These are phyloP conservation scores for Trametes sp. DNA, from an alignment of 1,284 basidiomycete species.

Conservation along the genomic window DNA sequence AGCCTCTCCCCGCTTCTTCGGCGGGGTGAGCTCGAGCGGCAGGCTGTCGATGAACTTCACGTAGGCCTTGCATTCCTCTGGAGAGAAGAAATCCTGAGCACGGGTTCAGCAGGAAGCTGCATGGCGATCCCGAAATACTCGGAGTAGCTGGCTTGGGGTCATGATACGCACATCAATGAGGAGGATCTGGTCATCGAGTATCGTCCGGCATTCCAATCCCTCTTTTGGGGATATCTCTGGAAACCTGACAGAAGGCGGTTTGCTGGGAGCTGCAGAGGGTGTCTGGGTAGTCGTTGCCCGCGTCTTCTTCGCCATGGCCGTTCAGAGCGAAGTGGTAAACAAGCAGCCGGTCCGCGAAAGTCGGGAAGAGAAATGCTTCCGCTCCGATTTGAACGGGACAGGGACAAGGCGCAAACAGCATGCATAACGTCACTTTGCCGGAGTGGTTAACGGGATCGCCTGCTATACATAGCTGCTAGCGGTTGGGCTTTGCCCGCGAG, in stretches of 20 bases:
- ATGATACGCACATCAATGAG: conserved; percentile 59
- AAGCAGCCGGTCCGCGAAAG: conserved; percentile 9
- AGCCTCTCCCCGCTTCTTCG: conserved; percentile 80
- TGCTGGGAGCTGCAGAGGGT: conserved; percentile 7
- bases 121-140: neutral
- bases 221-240: conserved; percentile 51
- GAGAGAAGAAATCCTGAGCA: conserved; percentile 61
- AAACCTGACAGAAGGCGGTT: conserved; percentile 32
- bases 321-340: neutral
- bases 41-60: conserved; percentile 70
- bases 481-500: conserved; percentile 71
- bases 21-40: conserved; percentile 72
- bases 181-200: conserved; percentile 73
- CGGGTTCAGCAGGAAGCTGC: conserved; percentile 17
- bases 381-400: conserved; percentile 1
- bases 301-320: conserved; percentile 30
- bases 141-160: neutral
- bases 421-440: conserved; percentile 77
- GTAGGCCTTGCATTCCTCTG: conserved; percentile 68
- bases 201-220: conserved; percentile 49
- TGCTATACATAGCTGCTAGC: conserved; percentile 60
- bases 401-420: neutral
- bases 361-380: conserved; percentile 9
- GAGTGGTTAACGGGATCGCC: conserved; percentile 94
- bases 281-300: conserved; percentile 6